A percentile compares a stretch with the other conserved stretches of the same genome.
Evolutionary conservation across 441 rosid species (phyloP).

Genomic region (Hura crepitans): DNA sequence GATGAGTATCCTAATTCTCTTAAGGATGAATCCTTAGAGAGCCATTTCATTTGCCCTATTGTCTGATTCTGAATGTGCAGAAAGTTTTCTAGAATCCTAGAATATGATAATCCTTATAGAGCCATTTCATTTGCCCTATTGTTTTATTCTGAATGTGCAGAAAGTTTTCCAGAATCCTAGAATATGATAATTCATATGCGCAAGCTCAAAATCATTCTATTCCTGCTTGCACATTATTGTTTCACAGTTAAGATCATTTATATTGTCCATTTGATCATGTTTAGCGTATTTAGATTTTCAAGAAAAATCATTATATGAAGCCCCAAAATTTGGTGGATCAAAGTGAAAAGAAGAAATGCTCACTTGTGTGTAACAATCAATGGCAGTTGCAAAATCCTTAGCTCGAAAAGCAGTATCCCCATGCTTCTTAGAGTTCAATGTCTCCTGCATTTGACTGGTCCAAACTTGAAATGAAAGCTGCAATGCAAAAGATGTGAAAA

Average conservation of each 20-base stretch:
- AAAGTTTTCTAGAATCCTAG: not conserved
- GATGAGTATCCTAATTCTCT: not conserved
- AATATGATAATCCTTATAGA: not conserved
- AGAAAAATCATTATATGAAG: not conserved
- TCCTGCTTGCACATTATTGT: not conserved
- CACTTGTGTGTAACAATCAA: constrained; percentile 73
- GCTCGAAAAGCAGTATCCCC: constrained; percentile 87
- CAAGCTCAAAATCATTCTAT: too few species aligned
- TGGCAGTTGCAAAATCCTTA: constrained; percentile 64
- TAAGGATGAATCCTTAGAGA: not conserved
- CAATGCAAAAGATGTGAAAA: constrained; percentile 16
- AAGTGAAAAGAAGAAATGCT: constrained; percentile 16
- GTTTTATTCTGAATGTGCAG: not conserved
- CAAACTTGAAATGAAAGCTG: constrained; percentile 90
- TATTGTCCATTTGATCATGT: not conserved
- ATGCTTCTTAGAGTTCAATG: constrained; percentile 71
- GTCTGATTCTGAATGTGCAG: not conserved
- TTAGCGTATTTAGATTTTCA: not conserved
- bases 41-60: not conserved
- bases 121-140: not conserved
- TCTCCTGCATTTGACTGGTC: constrained; percentile 89
- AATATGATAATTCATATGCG: too few species aligned
- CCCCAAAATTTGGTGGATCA: not conserved
- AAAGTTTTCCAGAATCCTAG: not conserved
- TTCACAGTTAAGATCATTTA: not conserved